A percentile compares a stretch with the other conserved stretches of the same genome.
These are phyloP conservation scores for Phoma sp. DNA, from an alignment of 2,329 filamentous ascomycete species.

Conservation along the genomic window DNA sequence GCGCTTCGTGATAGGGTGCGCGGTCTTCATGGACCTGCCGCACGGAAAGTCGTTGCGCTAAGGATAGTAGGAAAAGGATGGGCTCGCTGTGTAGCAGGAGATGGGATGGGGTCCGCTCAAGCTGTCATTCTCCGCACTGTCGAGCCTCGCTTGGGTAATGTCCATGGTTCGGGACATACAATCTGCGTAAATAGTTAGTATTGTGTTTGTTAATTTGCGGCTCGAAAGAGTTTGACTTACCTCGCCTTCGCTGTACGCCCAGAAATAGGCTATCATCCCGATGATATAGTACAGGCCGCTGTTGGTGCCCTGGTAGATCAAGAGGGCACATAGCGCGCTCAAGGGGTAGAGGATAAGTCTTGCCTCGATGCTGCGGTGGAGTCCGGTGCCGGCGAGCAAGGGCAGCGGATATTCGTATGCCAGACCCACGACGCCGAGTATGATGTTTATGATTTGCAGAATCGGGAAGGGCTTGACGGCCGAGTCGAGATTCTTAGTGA, in stretches of 20 bases:
- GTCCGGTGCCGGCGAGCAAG: slow-evolving; percentile 74
- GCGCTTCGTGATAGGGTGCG: slow-evolving; percentile 12
- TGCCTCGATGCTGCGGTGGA: slow-evolving; percentile 89
- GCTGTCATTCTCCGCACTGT: slow-evolving; percentile 30
- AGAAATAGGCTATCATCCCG: slow-evolving; percentile 88
- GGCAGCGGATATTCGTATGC: slow-evolving; percentile 89
- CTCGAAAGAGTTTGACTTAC: no score
- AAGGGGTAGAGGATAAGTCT: slow-evolving; percentile 84
- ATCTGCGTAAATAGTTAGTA: no score
- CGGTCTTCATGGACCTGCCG: slow-evolving; percentile 10
- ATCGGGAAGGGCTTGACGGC: slow-evolving; percentile 88
- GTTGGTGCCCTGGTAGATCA: slow-evolving; percentile 94
- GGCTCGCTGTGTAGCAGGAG: no score
- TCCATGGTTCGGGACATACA: slow-evolving; percentile 60
- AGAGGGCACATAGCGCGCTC: slow-evolving; percentile 72
- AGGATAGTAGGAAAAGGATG: slow-evolving; percentile 1
- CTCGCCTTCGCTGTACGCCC: slow-evolving; percentile 97
- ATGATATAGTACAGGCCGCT: slow-evolving; percentile 90
- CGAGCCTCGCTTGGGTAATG: slow-evolving; percentile 55
- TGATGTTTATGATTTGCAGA: slow-evolving; percentile 86
- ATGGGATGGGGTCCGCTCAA: no score
- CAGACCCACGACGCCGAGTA: slow-evolving; percentile 79
- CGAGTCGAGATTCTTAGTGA: slow-evolving; percentile 86
- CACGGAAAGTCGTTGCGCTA: slow-evolving; percentile 10
- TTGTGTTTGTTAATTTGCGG: no score